phyloP scores from a whole-genome alignment of 2,329 filamentous ascomycete genomes.

The Calonectria fujianensis region DNA sequence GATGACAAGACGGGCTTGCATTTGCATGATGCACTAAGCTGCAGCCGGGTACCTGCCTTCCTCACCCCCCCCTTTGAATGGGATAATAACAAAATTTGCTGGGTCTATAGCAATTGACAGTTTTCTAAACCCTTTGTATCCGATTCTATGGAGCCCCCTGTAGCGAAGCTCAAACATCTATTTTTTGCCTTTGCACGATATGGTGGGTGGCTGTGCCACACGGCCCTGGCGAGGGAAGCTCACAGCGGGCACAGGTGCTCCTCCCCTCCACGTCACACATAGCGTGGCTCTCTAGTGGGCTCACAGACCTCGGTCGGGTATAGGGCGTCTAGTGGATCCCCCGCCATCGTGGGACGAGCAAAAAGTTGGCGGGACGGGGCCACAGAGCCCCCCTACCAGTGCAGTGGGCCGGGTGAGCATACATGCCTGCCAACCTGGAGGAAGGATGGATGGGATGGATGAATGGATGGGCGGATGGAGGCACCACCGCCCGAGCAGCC shows the following conservation, averaged over 20 bases:
- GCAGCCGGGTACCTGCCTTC: conserved; percentile 26
- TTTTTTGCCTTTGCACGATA: not conserved
- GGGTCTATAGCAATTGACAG: conserved; percentile 8
- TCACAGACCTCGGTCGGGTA: conserved; percentile 50
- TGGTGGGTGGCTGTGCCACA: not conserved
- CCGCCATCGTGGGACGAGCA: conserved; percentile 38
- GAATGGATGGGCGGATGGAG: conserved; percentile 10
- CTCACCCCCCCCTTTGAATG: conserved; percentile 3
- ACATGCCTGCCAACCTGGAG: conserved; percentile 19
- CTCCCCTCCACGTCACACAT: conserved; percentile 22
- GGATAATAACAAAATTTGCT: not conserved
- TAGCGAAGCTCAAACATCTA: not conserved
- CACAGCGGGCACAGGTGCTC: not conserved
- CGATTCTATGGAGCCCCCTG: not conserved
- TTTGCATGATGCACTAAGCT: conserved; percentile 26
- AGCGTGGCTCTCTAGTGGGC: conserved; percentile 44
- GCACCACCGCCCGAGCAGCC: conserved; percentile 22
- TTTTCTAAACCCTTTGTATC: not conserved
- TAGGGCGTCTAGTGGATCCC: conserved; percentile 37
- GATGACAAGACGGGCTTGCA: conserved; percentile 22
- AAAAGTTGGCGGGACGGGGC: conserved; percentile 34
- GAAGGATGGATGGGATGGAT: conserved; percentile 24
- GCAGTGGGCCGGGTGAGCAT: conserved; percentile 18
- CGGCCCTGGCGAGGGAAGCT: not conserved
- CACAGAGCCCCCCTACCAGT: conserved; percentile 24